These are phyloP conservation scores for Sphagnum fallax DNA, from an alignment of 228 moss, liverwort and hornwort species.

Conservation along the genomic window DNA sequence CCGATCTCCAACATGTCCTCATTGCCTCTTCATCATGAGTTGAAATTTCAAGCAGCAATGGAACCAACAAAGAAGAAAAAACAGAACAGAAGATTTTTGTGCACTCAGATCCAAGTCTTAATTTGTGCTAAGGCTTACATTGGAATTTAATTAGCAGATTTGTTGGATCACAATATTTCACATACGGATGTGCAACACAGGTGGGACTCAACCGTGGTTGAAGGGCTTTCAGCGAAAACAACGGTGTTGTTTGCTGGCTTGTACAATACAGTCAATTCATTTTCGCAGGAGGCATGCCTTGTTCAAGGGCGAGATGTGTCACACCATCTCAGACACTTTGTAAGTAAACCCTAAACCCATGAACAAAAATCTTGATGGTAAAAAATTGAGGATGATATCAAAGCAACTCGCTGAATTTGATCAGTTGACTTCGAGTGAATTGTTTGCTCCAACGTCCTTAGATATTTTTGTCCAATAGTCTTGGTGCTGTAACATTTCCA, in stretches of 20 bases:
- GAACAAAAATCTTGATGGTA: too few species aligned
- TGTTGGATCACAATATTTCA: neutral
- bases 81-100: neutral
- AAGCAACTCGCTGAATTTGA: too few species aligned
- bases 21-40: too few species aligned
- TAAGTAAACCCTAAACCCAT: slow-evolving; percentile 13
- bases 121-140: neutral
- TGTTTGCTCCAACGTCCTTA: too few species aligned
- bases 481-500: too few species aligned
- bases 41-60: neutral
- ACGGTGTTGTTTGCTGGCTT: slow-evolving; percentile 35
- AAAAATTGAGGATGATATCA: too few species aligned
- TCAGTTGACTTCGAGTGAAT: too few species aligned
- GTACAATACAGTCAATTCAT: slow-evolving; percentile 41
- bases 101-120: neutral
- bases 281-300: slow-evolving; percentile 32
- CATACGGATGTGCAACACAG: slow-evolving; percentile 9
- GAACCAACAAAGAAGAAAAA: neutral
- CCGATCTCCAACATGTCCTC: too few species aligned
- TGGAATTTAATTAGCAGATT: neutral
- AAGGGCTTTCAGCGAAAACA: slow-evolving; percentile 23
- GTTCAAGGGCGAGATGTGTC: slow-evolving; percentile 55
- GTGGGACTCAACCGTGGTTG: slow-evolving; percentile 35
- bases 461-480: too few species aligned
- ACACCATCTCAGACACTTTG: slow-evolving; percentile 33